Percentiles rank a stretch among this genome's conserved stretches.
These are phyloP conservation scores for Kurtzmaniella quercitrusa DNA, from an alignment of 1,139 yeast species.

Conservation along the genomic window DNA sequence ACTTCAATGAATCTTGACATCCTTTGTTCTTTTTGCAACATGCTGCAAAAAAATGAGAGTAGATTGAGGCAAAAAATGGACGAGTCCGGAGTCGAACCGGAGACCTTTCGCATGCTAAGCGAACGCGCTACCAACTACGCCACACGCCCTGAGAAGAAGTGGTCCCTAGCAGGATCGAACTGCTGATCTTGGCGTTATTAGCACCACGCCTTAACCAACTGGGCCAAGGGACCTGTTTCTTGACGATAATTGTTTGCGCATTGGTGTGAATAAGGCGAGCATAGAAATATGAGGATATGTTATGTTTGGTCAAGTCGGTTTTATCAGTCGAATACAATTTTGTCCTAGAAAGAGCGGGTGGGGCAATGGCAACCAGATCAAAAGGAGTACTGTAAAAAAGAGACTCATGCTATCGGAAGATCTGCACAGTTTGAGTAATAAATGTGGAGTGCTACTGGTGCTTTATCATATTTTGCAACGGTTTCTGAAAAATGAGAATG, in stretches of 20 bases:
- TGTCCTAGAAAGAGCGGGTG: no score
- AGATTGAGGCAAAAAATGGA: constrained; percentile 40
- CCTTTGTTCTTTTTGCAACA: constrained; percentile 6
- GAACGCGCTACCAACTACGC: constrained; percentile 93
- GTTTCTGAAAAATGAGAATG: no score
- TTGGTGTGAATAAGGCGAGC: no score
- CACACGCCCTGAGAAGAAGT: constrained; percentile 64
- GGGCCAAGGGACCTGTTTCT: constrained; percentile 19
- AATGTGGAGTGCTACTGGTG: no score
- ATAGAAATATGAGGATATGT: no score
- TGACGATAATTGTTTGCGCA: not conserved
- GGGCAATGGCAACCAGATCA: no score
- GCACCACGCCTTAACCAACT: constrained; percentile 66
- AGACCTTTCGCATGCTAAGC: constrained; percentile 89
- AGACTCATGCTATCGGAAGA: no score
- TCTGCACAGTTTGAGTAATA: no score
- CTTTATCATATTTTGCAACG: no score
- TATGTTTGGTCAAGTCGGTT: no score
- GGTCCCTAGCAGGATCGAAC: constrained; percentile 88
- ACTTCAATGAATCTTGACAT: constrained; percentile 8
- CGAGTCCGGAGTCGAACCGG: constrained; percentile 87
- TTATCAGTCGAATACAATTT: no score
- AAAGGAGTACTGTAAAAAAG: no score
- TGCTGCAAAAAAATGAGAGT: constrained; percentile 7
- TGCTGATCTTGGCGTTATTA: constrained; percentile 81